Percentiles rank a stretch among this genome's conserved stretches.
Evolutionary conservation across 306 rosid genomes (phyloP).

Genomic region (Cucurbita ficifolia): DNA sequence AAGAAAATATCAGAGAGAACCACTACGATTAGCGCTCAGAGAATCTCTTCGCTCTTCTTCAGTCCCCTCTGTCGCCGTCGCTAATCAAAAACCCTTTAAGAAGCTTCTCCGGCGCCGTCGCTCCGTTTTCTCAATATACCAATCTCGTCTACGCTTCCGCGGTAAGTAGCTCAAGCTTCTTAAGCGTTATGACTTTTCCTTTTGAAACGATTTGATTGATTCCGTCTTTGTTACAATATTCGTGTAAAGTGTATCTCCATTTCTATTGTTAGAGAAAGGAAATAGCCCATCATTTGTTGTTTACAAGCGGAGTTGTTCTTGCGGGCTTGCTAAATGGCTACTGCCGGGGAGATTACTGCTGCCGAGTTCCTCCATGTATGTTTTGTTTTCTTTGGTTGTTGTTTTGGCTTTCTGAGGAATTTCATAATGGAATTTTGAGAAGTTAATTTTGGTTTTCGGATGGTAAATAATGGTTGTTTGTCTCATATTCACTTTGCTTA

Average conservation of each 20-base stretch:
- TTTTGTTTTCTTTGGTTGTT: background rate
- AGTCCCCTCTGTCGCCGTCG: background rate
- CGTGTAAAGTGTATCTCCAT: background rate
- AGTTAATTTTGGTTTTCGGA: background rate
- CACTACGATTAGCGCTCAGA: background rate
- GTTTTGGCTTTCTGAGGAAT: background rate
- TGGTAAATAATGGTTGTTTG: background rate
- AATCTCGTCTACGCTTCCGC: background rate
- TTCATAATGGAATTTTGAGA: background rate
- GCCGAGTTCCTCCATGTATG: slow-evolving; percentile 44
- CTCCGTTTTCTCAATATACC: background rate
- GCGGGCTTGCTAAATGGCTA: slow-evolving; percentile 16
- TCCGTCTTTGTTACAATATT: background rate
- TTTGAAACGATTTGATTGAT: background rate
- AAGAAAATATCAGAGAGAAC: background rate
- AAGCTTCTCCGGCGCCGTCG: background rate
- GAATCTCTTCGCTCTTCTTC: background rate
- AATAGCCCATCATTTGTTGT: background rate
- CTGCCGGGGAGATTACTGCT: slow-evolving; percentile 31
- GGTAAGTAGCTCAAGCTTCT: background rate
- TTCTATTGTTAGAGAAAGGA: background rate
- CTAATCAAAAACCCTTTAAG: background rate
- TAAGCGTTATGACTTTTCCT: background rate
- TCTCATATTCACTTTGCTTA: background rate
- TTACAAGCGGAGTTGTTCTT: background rate